phyloP scores from a whole-genome alignment of 2,329 filamentous ascomycete genomes.

The Verticillium nonalfalfae region DNA sequence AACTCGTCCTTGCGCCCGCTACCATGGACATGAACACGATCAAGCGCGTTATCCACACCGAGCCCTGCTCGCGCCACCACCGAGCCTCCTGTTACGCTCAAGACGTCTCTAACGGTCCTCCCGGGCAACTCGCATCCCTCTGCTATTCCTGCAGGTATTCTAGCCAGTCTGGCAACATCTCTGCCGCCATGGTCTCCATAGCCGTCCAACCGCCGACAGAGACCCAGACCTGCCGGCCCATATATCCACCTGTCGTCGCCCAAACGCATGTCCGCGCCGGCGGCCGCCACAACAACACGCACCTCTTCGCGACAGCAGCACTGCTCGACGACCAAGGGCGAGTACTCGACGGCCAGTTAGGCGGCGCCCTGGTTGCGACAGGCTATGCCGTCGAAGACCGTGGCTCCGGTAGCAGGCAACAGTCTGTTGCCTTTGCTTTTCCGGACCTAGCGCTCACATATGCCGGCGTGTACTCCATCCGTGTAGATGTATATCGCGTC shows the following conservation, averaged over 20 bases:
- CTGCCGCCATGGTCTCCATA: background rate
- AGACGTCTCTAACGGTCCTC: background rate
- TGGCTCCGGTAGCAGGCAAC: slow-evolving; percentile 1
- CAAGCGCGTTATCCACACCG: background rate
- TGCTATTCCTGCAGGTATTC: background rate
- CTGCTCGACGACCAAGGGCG: slow-evolving; percentile 13
- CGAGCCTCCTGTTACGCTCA: background rate
- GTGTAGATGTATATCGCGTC: slow-evolving; percentile 20
- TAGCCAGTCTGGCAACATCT: background rate
- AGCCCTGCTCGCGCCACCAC: background rate
- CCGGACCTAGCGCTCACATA: slow-evolving; percentile 14
- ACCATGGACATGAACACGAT: background rate
- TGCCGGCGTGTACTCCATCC: slow-evolving; percentile 17
- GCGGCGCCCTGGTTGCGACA: slow-evolving; percentile 12
- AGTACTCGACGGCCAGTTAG: slow-evolving; percentile 13
- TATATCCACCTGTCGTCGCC: slow-evolving; percentile 17
- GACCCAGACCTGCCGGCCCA: background rate
- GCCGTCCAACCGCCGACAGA: background rate
- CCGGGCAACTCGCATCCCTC: background rate
- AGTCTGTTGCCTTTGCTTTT: slow-evolving; percentile 17
- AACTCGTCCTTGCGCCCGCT: background rate
- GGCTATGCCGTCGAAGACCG: slow-evolving; percentile 7
- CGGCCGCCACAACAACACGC: slow-evolving; percentile 1
- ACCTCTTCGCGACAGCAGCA: slow-evolving; percentile 20
- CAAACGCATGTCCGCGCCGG: slow-evolving; percentile 7